phyloP scores from a whole-genome alignment of 164 flowering plant species.

The Warburgia ugandensis region DNA sequence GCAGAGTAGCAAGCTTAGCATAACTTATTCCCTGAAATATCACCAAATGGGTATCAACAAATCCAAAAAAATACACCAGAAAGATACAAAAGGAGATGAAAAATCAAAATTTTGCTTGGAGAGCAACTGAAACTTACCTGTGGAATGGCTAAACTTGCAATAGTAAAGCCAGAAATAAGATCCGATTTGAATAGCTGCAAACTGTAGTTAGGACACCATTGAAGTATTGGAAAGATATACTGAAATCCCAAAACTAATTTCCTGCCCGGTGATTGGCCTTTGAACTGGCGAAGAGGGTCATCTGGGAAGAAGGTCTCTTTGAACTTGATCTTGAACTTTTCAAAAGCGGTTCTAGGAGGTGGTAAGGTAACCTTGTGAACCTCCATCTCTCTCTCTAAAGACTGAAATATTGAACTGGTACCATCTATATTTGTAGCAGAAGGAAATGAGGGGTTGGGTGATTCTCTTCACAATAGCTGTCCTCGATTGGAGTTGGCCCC shows the following conservation, averaged over 20 bases:
- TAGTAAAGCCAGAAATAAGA: constrained; percentile 79
- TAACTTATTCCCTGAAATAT: constrained; percentile 73
- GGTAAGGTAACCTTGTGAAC: constrained; percentile 60
- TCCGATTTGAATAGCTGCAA: constrained; percentile 64
- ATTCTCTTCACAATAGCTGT: too few relatives aligned
- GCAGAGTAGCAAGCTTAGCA: constrained; percentile 81
- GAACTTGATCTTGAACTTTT: constrained; percentile 46
- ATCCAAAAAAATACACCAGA: neutral
- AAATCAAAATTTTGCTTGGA: neutral
- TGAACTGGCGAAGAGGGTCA: constrained; percentile 82
- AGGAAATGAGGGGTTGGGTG: too few relatives aligned
- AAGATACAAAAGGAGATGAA: neutral
- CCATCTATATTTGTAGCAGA: neutral
- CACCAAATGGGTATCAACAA: constrained; percentile 4
- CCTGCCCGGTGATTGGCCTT: constrained; percentile 37
- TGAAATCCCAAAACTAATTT: constrained; percentile 53
- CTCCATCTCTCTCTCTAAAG: constrained; percentile 37
- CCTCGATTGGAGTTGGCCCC: too few relatives aligned
- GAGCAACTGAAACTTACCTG: too few relatives aligned
- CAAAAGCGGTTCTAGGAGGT: constrained; percentile 37
- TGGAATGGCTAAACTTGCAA: constrained; percentile 91
- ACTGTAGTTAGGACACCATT: constrained; percentile 74
- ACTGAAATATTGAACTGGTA: neutral
- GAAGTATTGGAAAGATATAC: constrained; percentile 73
- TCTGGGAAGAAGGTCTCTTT: constrained; percentile 88